These are phyloP conservation scores for Cucumis sativus DNA, from an alignment of 306 rosid species.

Conservation along the genomic window Cucumber_9930_V3 NC_026656.2:12902501-12903000, in stretches of 20 bases:
- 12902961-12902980: background rate
- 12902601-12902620: no score
- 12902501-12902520: background rate
- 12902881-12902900: background rate
- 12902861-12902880: background rate
- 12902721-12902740: no score
- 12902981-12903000: slow-evolving; percentile 2
- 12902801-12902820: background rate
- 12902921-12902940: background rate
- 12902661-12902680: no score
- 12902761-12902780: background rate
- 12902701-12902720: no score
- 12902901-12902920: background rate
- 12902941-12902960: background rate
- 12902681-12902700: no score
- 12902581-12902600: no score
- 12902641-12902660: no score
- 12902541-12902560: background rate
- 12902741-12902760: no score
- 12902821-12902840: background rate
- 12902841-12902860: background rate
- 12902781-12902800: background rate
- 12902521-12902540: background rate
- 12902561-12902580: background rate
- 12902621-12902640: no score